Conservation (phyloP, 805 yeast genomes). For the Schwanniomyces polymorphus region DNA sequence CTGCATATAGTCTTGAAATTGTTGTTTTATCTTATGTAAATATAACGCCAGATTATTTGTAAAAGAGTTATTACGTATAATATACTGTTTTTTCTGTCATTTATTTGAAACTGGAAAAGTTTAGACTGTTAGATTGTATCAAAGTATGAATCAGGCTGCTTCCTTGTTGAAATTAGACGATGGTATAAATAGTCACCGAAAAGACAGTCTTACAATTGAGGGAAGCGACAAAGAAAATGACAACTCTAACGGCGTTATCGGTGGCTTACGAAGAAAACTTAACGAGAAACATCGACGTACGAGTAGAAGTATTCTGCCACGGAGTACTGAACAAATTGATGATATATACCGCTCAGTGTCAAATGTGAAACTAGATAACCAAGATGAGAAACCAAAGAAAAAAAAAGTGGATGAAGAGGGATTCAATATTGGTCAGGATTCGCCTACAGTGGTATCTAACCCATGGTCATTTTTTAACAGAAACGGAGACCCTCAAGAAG, state of each 20-base stretch:
- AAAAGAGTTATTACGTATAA: too few relatives aligned
- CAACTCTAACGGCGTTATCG: background rate
- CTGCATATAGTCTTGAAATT: too few relatives aligned
- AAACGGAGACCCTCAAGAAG: constrained; percentile 29
- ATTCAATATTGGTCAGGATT: constrained; percentile 7
- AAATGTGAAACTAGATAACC: background rate
- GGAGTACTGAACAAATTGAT: background rate
- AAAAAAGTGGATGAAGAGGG: background rate
- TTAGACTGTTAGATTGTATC: background rate
- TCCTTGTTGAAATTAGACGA: background rate
- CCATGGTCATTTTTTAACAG: constrained; percentile 30
- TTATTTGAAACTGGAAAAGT: background rate
- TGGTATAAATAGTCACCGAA: background rate
- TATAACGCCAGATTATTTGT: too few relatives aligned
- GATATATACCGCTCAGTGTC: background rate
- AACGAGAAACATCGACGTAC: background rate
- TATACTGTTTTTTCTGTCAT: too few relatives aligned
- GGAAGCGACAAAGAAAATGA: background rate
- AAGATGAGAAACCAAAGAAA: background rate
- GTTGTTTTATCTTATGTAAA: too few relatives aligned
- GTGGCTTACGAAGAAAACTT: background rate
- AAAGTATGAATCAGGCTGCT: background rate
- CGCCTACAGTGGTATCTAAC: constrained; percentile 27
- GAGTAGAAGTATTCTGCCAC: background rate
- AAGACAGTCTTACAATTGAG: background rate